Percentiles rank a stretch among this genome's conserved stretches.
Conservation (phyloP, 2,329 filamentous ascomycete species). For the Teratosphaeria epicoccoides region DNA sequence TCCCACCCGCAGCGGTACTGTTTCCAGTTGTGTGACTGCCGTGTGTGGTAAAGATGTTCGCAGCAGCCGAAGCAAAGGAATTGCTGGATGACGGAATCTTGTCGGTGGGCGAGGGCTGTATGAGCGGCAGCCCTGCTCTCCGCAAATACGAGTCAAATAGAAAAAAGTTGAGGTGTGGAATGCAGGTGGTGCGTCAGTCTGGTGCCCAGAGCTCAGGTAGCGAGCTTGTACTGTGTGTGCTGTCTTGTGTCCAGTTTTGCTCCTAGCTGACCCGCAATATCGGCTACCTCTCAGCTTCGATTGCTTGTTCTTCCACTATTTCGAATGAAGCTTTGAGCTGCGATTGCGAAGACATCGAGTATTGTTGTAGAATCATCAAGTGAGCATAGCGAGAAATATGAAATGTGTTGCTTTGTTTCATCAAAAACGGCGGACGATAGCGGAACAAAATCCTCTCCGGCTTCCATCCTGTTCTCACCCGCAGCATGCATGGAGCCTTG, state of each 20-base stretch:
- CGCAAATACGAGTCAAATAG: not conserved
- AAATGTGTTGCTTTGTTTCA: no score
- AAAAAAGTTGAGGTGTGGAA: not conserved
- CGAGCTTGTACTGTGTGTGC: not conserved
- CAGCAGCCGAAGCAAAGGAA: conserved; percentile 34
- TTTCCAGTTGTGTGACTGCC: conserved; percentile 30
- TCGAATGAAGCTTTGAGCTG: no score
- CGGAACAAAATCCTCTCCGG: no score
- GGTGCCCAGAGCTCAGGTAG: not conserved
- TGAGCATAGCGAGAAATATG: no score
- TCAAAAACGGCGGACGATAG: no score
- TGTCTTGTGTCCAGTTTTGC: not conserved
- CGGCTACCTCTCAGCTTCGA: not conserved
- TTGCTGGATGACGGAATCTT: conserved; percentile 62
- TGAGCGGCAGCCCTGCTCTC: conserved; percentile 1
- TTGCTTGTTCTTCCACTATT: no score
- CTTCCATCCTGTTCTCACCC: no score
- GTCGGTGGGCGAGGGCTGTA: conserved; percentile 48
- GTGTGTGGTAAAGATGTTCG: conserved; percentile 30
- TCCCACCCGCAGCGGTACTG: not conserved
- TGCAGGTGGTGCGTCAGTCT: not conserved
- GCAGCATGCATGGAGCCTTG: no score
- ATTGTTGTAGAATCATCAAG: no score
- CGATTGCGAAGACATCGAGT: no score
- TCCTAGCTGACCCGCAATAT: not conserved